phyloP scores from a whole-genome alignment of 768 basidiomycete genomes.

The Leccinum truebloodii region DNA sequence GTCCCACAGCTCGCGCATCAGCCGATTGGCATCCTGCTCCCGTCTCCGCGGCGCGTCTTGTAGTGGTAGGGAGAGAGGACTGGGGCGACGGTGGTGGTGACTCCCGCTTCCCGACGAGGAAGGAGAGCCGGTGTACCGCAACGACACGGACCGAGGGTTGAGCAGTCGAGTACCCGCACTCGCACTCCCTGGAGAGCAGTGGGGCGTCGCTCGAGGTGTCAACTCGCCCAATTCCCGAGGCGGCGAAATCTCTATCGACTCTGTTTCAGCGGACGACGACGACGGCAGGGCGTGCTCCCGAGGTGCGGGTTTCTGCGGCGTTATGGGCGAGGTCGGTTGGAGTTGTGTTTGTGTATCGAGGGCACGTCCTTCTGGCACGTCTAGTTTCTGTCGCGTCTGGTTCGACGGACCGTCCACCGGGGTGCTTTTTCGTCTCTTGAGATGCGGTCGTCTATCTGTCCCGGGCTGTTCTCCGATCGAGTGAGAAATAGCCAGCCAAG shows the following conservation, averaged over 20 bases:
- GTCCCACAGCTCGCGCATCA: slow-evolving; percentile 32
- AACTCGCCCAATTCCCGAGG: slow-evolving; percentile 13
- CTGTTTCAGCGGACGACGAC: background rate
- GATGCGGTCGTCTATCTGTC: slow-evolving; percentile 9
- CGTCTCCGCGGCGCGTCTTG: background rate
- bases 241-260: background rate
- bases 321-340: background rate
- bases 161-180: background rate
- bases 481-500: background rate
- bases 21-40: slow-evolving; percentile 3
- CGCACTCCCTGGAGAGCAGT: no score
- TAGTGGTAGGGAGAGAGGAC: background rate
- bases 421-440: slow-evolving; percentile 17
- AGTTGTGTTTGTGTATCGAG: background rate
- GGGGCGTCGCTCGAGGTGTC: no score
- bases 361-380: background rate
- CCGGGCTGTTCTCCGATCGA: slow-evolving; percentile 14
- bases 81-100: background rate
- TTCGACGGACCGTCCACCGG: background rate
- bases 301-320: no score
- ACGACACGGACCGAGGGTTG: background rate
- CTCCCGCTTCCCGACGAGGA: background rate
- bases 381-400: slow-evolving; percentile 17
- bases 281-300: background rate
- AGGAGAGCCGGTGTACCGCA: background rate